These are phyloP conservation scores for Kernera saxatilis DNA, from an alignment of 345 rosid species.

Conservation along the genomic window DNA sequence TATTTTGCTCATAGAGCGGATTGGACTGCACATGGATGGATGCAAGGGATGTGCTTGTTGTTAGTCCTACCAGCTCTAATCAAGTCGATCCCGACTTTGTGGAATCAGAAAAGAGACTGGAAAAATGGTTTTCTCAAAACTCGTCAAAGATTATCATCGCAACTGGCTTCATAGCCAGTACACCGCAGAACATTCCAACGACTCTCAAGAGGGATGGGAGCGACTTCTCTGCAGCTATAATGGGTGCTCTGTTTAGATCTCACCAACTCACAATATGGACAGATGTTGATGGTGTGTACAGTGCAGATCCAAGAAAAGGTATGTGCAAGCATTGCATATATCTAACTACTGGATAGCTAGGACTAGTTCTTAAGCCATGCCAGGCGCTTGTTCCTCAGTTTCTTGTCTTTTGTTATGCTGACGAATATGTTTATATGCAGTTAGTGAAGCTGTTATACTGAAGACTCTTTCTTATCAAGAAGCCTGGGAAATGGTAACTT, in stretches of 20 bases:
- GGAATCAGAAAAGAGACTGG: conserved; percentile 71
- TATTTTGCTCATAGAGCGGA: conserved; percentile 48
- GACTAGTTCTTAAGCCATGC: conserved; percentile 2
- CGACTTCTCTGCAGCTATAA: conserved; percentile 96
- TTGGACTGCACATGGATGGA: conserved; percentile 90
- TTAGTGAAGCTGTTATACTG: conserved; percentile 89
- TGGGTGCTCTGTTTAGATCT: conserved; percentile 84
- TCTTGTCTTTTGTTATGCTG: conserved; percentile 1
- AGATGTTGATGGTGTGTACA: conserved; percentile 93
- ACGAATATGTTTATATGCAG: conserved; percentile 41
- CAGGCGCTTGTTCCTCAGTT: not conserved
- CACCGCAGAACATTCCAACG: conserved; percentile 87
- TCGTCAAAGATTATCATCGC: conserved; percentile 65
- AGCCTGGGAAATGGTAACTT: conserved; percentile 98
- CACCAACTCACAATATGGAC: conserved; percentile 93
- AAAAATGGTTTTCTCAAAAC: conserved; percentile 70
- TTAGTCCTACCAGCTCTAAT: conserved; percentile 71
- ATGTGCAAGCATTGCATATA: conserved; percentile 5
- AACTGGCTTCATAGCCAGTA: conserved; percentile 96
- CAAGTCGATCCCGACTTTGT: conserved; percentile 91
- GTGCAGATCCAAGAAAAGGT: conserved; percentile 99
- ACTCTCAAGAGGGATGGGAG: conserved; percentile 98
- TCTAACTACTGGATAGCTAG: not conserved
- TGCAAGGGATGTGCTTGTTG: conserved; percentile 87
- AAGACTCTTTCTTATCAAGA: conserved; percentile 88